phyloP scores from a whole-genome alignment of 2,329 filamentous ascomycete species.

The Aspergillus novoparasiticus region DNA sequence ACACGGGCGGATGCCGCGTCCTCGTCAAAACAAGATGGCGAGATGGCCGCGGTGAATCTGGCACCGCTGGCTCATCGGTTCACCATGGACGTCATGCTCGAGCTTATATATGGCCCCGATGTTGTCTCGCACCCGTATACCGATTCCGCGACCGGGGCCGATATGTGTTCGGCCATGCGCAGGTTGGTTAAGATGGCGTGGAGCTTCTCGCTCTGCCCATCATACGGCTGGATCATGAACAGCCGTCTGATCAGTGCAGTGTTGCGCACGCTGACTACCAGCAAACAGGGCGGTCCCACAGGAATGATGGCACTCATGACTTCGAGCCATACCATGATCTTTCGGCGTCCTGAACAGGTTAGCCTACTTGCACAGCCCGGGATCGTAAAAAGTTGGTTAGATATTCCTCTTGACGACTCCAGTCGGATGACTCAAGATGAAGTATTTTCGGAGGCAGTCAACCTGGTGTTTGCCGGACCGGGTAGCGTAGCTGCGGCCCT shows the following conservation, averaged over 20 bases:
- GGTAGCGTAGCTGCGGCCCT: slow-evolving; percentile 22
- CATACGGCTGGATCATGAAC: slow-evolving; percentile 22
- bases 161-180: slow-evolving; percentile 12
- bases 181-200: slow-evolving; percentile 18
- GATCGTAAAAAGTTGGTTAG: slow-evolving; percentile 20
- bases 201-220: slow-evolving; percentile 19
- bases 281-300: background rate
- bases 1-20: slow-evolving; percentile 7
- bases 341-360: slow-evolving; percentile 7
- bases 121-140: slow-evolving; percentile 17
- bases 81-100: slow-evolving; percentile 19
- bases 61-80: slow-evolving; percentile 17
- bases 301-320: slow-evolving; percentile 12
- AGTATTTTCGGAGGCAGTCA: slow-evolving; percentile 16
- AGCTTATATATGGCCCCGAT: slow-evolving; percentile 19
- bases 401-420: slow-evolving; percentile 14
- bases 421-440: slow-evolving; percentile 18
- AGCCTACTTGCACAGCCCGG: slow-evolving; percentile 10
- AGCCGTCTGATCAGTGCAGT: slow-evolving; percentile 8
- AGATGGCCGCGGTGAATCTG: slow-evolving; percentile 12
- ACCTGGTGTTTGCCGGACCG: slow-evolving; percentile 21
- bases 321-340: slow-evolving; percentile 9
- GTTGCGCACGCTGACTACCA: slow-evolving; percentile 6
- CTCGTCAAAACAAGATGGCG: background rate
- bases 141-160: slow-evolving; percentile 7